A percentile compares a stretch with the other conserved stretches of the same genome.
These are phyloP conservation scores for Phytophthora pinifolia DNA, from an alignment of 352 stramenopile species.

Conservation along the genomic window DNA sequence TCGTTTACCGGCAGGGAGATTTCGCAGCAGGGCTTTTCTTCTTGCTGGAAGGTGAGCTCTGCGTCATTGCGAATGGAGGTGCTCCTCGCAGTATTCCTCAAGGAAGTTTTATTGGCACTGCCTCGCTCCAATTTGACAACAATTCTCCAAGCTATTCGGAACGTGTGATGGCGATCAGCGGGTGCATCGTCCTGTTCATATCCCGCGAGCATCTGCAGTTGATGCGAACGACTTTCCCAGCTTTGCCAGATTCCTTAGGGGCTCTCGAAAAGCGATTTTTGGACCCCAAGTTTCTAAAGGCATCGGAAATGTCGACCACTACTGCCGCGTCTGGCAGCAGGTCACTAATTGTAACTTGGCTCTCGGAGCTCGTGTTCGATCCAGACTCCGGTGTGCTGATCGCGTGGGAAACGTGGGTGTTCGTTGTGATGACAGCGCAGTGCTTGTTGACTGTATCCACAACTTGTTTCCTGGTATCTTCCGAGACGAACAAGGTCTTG, in stretches of 20 bases:
- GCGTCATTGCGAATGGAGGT: slow-evolving; percentile 38
- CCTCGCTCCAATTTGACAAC: slow-evolving; percentile 37
- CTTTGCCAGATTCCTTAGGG: slow-evolving; percentile 33
- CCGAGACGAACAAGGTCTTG: not conserved
- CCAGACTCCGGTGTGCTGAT: slow-evolving; percentile 51
- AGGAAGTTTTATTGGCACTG: slow-evolving; percentile 59
- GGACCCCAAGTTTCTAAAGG: slow-evolving; percentile 54
- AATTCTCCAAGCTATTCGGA: slow-evolving; percentile 46
- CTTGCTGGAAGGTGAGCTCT: slow-evolving; percentile 54
- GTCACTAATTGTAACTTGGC: slow-evolving; percentile 3
- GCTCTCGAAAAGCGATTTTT: slow-evolving; percentile 51
- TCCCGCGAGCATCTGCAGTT: slow-evolving; percentile 46
- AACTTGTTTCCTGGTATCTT: slow-evolving; percentile 42
- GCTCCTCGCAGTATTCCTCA: slow-evolving; percentile 40
- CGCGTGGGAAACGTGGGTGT: slow-evolving; percentile 64
- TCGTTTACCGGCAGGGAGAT: slow-evolving; percentile 66
- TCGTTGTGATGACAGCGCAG: slow-evolving; percentile 51
- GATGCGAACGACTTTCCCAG: slow-evolving; percentile 35
- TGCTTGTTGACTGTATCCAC: slow-evolving; percentile 46
- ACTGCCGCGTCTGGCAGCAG: slow-evolving; percentile 1
- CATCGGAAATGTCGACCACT: slow-evolving; percentile 29
- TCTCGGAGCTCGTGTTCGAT: slow-evolving; percentile 42
- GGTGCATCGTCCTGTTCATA: slow-evolving; percentile 57
- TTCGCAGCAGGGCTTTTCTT: slow-evolving; percentile 61
- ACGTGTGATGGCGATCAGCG: slow-evolving; percentile 50